phyloP scores from a whole-genome alignment of 371 early-diverging fungal species.

The Mucor irregularis region DNA sequence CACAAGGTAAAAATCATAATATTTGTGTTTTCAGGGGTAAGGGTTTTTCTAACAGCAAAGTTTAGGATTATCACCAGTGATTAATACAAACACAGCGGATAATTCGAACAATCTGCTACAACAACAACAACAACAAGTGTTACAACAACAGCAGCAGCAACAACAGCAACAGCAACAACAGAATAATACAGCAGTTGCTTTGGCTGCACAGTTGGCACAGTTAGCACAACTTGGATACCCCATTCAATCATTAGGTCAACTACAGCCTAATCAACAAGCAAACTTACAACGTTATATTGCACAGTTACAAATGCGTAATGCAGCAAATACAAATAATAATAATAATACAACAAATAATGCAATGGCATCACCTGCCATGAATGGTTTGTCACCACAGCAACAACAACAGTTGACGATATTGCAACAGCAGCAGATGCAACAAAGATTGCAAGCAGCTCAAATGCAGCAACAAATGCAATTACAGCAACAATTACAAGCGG shows the following conservation, averaged over 20 bases:
- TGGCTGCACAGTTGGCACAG: conserved; percentile 33
- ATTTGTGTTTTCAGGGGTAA: no score
- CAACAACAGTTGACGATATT: neutral
- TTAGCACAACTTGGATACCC: conserved; percentile 43
- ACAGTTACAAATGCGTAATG: conserved; percentile 38
- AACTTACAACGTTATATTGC: conserved; percentile 42
- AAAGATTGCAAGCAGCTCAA: conserved; percentile 18
- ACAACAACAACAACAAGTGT: no score
- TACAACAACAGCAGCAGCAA: no score
- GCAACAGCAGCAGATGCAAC: conserved; percentile 20
- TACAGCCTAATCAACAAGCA: conserved; percentile 38
- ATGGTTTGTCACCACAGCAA: conserved; percentile 7
- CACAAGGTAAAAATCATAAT: conserved; percentile 18
- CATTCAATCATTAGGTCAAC: conserved; percentile 24
- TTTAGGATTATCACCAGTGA: conserved; percentile 22
- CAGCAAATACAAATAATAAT: conserved; percentile 1
- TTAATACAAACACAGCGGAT: neutral
- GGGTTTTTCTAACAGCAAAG: no score
- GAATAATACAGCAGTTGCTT: conserved; percentile 25
- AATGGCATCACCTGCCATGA: conserved; percentile 1
- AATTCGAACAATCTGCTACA: conserved; percentile 8
- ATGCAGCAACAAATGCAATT: conserved; percentile 18
- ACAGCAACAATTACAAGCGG: conserved; percentile 22
- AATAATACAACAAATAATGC: conserved; percentile 4
- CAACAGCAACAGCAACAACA: conserved; percentile 26